These are phyloP conservation scores for Psilocybe tampanensis DNA, from an alignment of 768 basidiomycete species.

Conservation along the genomic window DNA sequence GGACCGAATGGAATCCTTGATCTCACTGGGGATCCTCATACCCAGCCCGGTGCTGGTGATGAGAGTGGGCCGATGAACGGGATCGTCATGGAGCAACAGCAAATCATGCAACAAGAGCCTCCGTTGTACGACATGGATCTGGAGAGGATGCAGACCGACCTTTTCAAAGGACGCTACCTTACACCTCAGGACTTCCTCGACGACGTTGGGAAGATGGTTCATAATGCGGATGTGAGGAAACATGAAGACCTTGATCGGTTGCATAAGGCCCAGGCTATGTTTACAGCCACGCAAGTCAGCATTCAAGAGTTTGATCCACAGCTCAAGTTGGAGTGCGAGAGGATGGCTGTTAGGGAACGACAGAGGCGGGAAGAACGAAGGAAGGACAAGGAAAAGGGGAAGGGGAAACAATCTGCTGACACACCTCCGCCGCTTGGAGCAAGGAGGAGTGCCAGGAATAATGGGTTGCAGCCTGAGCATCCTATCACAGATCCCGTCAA, in stretches of 20 bases:
- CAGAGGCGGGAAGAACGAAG: conserved; percentile 62
- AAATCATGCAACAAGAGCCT: conserved; percentile 41
- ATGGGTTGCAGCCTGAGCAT: conserved; percentile 72
- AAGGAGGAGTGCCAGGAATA: conserved; percentile 72
- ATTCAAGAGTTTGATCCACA: conserved; percentile 83
- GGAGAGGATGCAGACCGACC: conserved; percentile 84
- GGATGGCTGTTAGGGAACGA: conserved; percentile 80
- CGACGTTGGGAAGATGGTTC: conserved; percentile 79
- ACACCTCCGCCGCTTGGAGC: conserved; percentile 44
- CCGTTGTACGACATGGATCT: conserved; percentile 86
- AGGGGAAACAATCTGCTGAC: conserved; percentile 33
- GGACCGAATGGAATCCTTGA: conserved; percentile 48
- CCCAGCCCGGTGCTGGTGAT: conserved; percentile 34
- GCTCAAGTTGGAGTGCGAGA: conserved; percentile 81
- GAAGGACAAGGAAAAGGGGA: conserved; percentile 49
- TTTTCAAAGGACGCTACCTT: conserved; percentile 85
- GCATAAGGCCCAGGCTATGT: conserved; percentile 87
- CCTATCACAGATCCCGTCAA: conserved; percentile 73
- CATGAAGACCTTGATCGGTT: conserved; percentile 74
- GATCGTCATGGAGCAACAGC: conserved; percentile 35
- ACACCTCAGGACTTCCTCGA: conserved; percentile 88
- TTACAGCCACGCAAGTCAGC: conserved; percentile 82
- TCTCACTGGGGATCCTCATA: conserved; percentile 38
- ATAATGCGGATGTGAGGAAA: conserved; percentile 63
- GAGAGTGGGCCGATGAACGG: conserved; percentile 37